Percentiles rank a stretch among this genome's conserved stretches.
Evolutionary conservation across 768 basidiomycete species (phyloP).

Genomic region (Austroboletus eburneus): DNA sequence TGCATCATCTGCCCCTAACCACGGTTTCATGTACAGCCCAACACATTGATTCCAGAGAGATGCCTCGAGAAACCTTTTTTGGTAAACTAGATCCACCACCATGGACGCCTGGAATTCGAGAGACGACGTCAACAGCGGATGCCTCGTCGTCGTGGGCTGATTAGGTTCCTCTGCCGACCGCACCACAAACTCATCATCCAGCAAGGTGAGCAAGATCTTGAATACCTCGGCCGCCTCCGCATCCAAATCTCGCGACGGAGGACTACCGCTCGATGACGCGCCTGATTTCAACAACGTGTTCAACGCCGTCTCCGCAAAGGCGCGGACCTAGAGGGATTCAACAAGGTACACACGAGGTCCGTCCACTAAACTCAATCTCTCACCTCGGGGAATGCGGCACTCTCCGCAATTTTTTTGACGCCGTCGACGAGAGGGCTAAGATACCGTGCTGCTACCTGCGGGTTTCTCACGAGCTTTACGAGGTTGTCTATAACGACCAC

Average conservation of each 20-base stretch:
- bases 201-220: constrained; percentile 51
- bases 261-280: constrained; percentile 69
- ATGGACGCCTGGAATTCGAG: constrained; percentile 72
- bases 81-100: constrained; percentile 71
- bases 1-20: constrained; percentile 53
- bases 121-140: constrained; percentile 52
- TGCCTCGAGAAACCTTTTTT: constrained; percentile 50
- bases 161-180: constrained; percentile 43
- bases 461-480: constrained; percentile 94
- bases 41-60: constrained; percentile 67
- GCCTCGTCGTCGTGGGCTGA: constrained; percentile 50
- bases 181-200: constrained; percentile 46
- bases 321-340: constrained; percentile 59
- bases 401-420: constrained; percentile 82
- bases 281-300: constrained; percentile 79
- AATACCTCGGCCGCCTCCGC: constrained; percentile 57
- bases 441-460: constrained; percentile 84
- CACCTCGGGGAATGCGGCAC: constrained; percentile 95
- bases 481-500: constrained; percentile 95
- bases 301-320: constrained; percentile 84
- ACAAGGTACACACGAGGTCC: constrained; percentile 11
- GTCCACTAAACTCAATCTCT: constrained; percentile 14
- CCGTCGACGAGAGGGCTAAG: constrained; percentile 85
- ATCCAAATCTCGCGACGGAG: constrained; percentile 67
- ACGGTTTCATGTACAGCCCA: constrained; percentile 66